Evolutionary conservation across 1,284 basidiomycete species (phyloP).

Genomic region (Hymenochaete sp.): DNA sequence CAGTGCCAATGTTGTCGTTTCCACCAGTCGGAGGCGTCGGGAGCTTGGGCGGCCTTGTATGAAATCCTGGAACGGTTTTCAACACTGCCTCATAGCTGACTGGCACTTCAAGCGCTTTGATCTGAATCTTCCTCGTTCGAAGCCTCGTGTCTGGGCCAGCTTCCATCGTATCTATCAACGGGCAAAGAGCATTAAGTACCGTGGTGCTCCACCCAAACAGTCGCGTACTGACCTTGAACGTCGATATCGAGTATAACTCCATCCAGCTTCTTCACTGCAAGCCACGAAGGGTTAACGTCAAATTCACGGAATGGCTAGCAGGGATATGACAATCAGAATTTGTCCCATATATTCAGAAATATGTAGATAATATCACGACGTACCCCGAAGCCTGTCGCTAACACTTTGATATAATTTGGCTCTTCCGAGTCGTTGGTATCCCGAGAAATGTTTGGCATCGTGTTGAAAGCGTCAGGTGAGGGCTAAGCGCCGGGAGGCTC

Average conservation of each 20-base stretch:
- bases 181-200: slow-evolving; percentile 12
- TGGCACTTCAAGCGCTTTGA: slow-evolving; percentile 53
- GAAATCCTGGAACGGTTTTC: slow-evolving; percentile 47
- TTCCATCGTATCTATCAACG: not conserved
- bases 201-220: slow-evolving; percentile 22
- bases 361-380: slow-evolving; percentile 24
- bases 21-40: slow-evolving; percentile 30
- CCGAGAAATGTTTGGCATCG: too few relatives aligned
- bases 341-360: slow-evolving; percentile 19
- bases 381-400: slow-evolving; percentile 55
- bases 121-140: slow-evolving; percentile 36
- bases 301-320: slow-evolving; percentile 47
- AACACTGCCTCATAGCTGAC: slow-evolving; percentile 57
- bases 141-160: not conserved
- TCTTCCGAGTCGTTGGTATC: too few relatives aligned
- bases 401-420: too few relatives aligned
- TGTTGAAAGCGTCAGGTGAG: too few relatives aligned
- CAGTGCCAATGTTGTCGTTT: not conserved
- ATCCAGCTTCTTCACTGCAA: slow-evolving; percentile 49
- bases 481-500: too few relatives aligned
- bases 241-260: slow-evolving; percentile 36
- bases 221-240: slow-evolving; percentile 28
- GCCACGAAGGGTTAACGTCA: slow-evolving; percentile 53
- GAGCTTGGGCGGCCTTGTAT: slow-evolving; percentile 52
- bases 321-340: not conserved